phyloP scores from a whole-genome alignment of 306 rosid genomes.

The Ceratonia siliqua region DNA sequence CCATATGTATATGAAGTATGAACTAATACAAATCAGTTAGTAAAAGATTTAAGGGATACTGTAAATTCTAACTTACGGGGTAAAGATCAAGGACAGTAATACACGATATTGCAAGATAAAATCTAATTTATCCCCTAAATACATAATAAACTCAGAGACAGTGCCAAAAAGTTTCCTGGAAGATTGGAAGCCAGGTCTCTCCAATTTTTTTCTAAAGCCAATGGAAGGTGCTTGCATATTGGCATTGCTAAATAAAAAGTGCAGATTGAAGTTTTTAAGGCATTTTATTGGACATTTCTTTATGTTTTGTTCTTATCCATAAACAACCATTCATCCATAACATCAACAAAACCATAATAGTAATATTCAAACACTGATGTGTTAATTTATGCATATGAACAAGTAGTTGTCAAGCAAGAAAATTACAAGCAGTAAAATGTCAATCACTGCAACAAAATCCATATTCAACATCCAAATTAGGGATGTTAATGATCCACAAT shows the following conservation, averaged over 20 bases:
- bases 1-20: slow-evolving; percentile 8
- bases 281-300: neutral
- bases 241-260: neutral
- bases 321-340: slow-evolving; percentile 1
- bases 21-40: neutral
- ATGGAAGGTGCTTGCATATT: neutral
- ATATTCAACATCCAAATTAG: slow-evolving; percentile 6
- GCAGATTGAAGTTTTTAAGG: neutral
- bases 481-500: neutral
- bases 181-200: neutral
- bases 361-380: neutral
- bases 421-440: neutral
- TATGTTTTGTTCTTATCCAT: neutral
- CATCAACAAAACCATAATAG: neutral
- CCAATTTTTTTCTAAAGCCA: neutral
- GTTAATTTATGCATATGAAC: neutral
- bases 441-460: neutral
- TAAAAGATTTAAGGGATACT: neutral
- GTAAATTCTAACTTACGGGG: slow-evolving; percentile 3
- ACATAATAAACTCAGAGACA: slow-evolving; percentile 16
- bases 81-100: neutral
- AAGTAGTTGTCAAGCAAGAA: slow-evolving; percentile 11
- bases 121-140: neutral
- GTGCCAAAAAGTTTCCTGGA: neutral
- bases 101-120: slow-evolving; percentile 5